Evolutionary conservation across 768 basidiomycete species (phyloP).

Genomic region (Boletus vermiculosoides): DNA sequence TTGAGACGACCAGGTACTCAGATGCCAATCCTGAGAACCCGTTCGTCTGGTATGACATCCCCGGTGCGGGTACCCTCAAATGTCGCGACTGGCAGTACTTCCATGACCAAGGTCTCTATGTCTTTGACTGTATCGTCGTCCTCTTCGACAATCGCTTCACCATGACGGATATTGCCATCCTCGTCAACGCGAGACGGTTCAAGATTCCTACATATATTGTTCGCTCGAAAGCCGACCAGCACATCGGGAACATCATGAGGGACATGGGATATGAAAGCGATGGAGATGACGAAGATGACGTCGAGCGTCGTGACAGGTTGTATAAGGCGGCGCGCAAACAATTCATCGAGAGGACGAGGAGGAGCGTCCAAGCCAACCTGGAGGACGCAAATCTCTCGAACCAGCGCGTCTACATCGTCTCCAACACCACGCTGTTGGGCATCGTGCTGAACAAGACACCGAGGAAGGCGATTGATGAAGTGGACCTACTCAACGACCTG

Average conservation of each 20-base stretch:
- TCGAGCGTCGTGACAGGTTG: not conserved
- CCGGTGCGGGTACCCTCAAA: too few species aligned
- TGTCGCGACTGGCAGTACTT: too few species aligned
- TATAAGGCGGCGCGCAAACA: constrained; percentile 10
- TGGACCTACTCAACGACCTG: constrained; percentile 1
- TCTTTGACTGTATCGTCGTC: too few species aligned
- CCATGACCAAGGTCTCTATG: too few species aligned
- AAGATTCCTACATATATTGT: too few species aligned
- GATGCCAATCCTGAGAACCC: too few species aligned
- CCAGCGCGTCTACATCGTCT: constrained; percentile 26
- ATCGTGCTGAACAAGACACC: constrained; percentile 13
- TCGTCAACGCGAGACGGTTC: too few species aligned
- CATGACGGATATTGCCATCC: too few species aligned
- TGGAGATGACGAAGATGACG: not conserved
- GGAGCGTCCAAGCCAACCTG: constrained; percentile 15
- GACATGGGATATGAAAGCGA: not conserved
- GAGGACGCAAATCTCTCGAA: constrained; percentile 17
- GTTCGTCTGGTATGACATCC: too few species aligned
- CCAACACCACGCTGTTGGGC: constrained; percentile 12
- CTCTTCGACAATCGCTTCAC: too few species aligned
- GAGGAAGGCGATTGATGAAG: constrained; percentile 6
- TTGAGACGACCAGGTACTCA: too few species aligned
- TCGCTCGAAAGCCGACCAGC: not conserved
- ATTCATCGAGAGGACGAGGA: constrained; percentile 8
- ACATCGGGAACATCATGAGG: not conserved